A percentile compares a stretch with the other conserved stretches of the same genome.
phyloP scores from a whole-genome alignment of 2,329 filamentous ascomycete species.

The Claviceps fusiformis region DNA sequence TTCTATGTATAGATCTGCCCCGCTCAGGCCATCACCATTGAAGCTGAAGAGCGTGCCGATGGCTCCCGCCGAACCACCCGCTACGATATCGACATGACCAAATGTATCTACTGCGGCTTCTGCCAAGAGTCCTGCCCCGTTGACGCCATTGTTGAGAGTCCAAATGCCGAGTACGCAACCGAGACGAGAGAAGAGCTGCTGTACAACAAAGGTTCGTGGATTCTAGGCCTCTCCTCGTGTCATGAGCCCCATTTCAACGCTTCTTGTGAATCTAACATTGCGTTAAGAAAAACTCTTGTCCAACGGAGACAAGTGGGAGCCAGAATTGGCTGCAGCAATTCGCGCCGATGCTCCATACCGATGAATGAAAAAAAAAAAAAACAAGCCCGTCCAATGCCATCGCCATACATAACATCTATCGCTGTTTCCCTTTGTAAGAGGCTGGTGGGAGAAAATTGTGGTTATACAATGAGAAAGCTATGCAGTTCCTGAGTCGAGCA shows the following conservation, averaged over 20 bases:
- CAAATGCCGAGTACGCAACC: constrained; percentile 49
- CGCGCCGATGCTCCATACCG: constrained; percentile 87
- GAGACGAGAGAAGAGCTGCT: constrained; percentile 78
- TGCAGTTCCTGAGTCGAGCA: background rate
- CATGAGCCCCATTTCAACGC: background rate
- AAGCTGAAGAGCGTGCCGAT: constrained; percentile 94
- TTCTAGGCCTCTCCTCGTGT: no score
- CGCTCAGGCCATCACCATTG: constrained; percentile 95
- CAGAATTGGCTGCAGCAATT: constrained; percentile 82
- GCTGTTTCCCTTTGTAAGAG: background rate
- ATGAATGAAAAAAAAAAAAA: constrained; percentile 27
- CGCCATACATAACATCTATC: background rate
- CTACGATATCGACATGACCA: constrained; percentile 99
- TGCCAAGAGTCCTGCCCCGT: constrained; percentile 99
- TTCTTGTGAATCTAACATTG: constrained; percentile 10
- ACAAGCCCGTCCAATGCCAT: background rate
- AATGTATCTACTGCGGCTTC: constrained; percentile 99
- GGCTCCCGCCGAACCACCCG: constrained; percentile 88
- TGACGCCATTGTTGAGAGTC: constrained; percentile 66
- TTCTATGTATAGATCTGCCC: constrained; percentile 59
- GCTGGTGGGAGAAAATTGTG: background rate
- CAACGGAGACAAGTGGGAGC: constrained; percentile 96
- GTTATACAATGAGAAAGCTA: background rate
- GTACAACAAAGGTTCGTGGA: constrained; percentile 69
- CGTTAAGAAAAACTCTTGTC: constrained; percentile 63